These are phyloP conservation scores for Diospyros lotus DNA, from an alignment of 148 eudicot genomes.

Conservation along the genomic window DNA sequence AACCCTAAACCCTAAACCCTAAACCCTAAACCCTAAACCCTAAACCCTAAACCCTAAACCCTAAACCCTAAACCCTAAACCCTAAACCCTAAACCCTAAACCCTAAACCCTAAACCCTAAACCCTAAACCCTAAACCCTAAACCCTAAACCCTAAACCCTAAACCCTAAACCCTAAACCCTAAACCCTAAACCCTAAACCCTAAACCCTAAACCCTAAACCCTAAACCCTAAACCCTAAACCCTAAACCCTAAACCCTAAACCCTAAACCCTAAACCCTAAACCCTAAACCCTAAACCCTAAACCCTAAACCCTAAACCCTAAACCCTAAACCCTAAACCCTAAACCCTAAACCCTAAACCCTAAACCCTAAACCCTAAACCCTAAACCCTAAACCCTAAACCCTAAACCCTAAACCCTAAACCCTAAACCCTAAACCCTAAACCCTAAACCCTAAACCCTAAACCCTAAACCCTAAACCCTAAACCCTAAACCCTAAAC, in stretches of 20 bases:
- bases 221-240: conserved; percentile 21
- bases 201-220: conserved; percentile 23
- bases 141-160: conserved; percentile 19
- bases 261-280: conserved; percentile 12
- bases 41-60: conserved; percentile 18
- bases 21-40: no score
- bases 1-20: conserved; percentile 25
- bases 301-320: conserved; percentile 19
- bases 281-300: conserved; percentile 16
- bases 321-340: conserved; percentile 20
- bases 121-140: conserved; percentile 15
- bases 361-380: conserved; percentile 16
- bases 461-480: conserved; percentile 25
- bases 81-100: conserved; percentile 19
- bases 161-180: conserved; percentile 9
- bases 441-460: conserved; percentile 13
- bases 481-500: conserved; percentile 14
- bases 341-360: conserved; percentile 17
- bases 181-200: conserved; percentile 23
- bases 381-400: conserved; percentile 18
- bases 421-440: conserved; percentile 16
- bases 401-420: conserved; percentile 23
- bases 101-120: no score
- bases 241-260: conserved; percentile 20
- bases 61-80: conserved; percentile 17